phyloP scores from a whole-genome alignment of 306 rosid species.

The Medicago truncatula region DNA sequence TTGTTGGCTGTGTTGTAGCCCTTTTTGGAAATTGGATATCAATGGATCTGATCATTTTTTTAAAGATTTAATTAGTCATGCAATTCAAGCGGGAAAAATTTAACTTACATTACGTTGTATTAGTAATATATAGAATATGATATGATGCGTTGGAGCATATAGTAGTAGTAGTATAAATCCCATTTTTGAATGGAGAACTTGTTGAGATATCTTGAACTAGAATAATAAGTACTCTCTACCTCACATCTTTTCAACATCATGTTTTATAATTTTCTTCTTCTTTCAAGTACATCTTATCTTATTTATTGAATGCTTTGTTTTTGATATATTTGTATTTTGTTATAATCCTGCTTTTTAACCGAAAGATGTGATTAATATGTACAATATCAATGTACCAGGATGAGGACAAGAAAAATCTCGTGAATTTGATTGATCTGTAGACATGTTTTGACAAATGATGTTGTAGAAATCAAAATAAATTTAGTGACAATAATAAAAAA shows the following conservation, averaged over 20 bases:
- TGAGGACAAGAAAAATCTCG: no score
- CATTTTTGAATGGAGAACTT: constrained; percentile 45
- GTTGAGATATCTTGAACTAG: constrained; percentile 35
- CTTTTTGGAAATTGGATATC: constrained; percentile 42
- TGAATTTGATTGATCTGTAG: no score
- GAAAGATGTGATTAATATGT: background rate
- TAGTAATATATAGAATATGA: constrained; percentile 42
- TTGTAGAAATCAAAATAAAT: no score
- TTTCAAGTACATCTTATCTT: background rate
- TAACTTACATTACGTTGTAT: constrained; percentile 43
- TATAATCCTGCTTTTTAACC: background rate
- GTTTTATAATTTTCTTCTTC: constrained; percentile 37
- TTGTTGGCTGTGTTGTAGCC: constrained; percentile 53
- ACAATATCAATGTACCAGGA: no score
- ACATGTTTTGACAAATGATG: no score
- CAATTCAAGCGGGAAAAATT: constrained; percentile 44
- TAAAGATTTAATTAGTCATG: constrained; percentile 37
- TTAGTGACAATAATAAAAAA: no score
- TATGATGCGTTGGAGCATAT: constrained; percentile 47
- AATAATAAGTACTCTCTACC: constrained; percentile 37
- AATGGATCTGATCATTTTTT: constrained; percentile 43
- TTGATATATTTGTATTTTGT: background rate
- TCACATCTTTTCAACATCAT: constrained; percentile 18
- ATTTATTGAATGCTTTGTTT: background rate
- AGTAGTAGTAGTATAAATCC: constrained; percentile 32